Evolutionary conservation across 176 grass and related monocot species (phyloP).

Genomic region (Chrysopogon serrulatus): DNA sequence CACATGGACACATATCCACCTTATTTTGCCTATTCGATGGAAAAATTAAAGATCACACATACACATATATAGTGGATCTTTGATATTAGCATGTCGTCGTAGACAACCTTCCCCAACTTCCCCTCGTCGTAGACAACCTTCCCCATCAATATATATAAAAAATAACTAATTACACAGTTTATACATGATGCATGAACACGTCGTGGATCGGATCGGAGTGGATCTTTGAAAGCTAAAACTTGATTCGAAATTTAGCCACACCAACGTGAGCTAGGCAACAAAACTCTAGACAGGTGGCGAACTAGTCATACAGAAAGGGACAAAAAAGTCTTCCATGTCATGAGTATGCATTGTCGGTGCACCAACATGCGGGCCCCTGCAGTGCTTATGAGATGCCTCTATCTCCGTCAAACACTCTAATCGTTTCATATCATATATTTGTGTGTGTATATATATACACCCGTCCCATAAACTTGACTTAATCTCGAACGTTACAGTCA

Average conservation of each 20-base stretch:
- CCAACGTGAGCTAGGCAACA: constrained; percentile 36
- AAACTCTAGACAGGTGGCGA: constrained; percentile 35
- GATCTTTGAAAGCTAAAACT: not conserved
- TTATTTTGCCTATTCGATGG: too few relatives aligned
- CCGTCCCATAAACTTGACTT: constrained; percentile 8
- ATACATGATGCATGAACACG: not conserved
- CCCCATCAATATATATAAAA: too few relatives aligned
- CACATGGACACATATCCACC: too few relatives aligned
- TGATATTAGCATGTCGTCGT: too few relatives aligned
- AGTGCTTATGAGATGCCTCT: not conserved
- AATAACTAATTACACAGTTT: too few relatives aligned
- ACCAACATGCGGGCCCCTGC: constrained; percentile 37
- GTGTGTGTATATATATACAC: not conserved
- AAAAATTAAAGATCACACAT: too few relatives aligned
- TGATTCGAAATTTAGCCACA: constrained; percentile 38
- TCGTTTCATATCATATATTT: not conserved
- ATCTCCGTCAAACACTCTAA: not conserved
- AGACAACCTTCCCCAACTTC: too few relatives aligned
- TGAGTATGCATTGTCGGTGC: constrained; percentile 53
- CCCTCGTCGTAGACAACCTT: too few relatives aligned
- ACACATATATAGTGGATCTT: too few relatives aligned
- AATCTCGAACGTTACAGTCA: not conserved
- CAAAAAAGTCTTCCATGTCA: constrained; percentile 26
- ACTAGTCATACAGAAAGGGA: constrained; percentile 19
- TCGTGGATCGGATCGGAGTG: not conserved